A percentile compares a stretch with the other conserved stretches of the same genome.
Evolutionary conservation across 2,329 filamentous ascomycete species (phyloP).

Genomic region (Ophiostoma sp.): DNA sequence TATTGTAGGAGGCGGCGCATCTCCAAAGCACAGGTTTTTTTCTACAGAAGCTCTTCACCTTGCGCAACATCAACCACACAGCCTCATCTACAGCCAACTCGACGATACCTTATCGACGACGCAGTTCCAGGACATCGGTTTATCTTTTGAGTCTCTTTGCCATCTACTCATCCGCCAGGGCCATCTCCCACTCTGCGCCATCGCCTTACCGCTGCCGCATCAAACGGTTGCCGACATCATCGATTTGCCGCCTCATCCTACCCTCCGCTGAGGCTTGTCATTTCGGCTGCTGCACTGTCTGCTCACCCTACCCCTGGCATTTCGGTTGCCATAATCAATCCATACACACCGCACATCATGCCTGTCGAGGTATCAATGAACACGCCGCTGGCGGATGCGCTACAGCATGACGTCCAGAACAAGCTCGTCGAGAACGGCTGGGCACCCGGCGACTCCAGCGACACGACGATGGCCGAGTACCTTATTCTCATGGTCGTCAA

Average conservation of each 20-base stretch:
- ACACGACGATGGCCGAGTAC: constrained; percentile 86
- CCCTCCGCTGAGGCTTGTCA: background rate
- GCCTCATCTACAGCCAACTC: background rate
- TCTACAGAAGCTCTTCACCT: constrained; percentile 10
- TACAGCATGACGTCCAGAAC: constrained; percentile 76
- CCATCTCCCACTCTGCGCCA: background rate
- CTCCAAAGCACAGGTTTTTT: constrained; percentile 14
- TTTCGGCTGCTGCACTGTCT: background rate
- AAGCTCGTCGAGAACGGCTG: constrained; percentile 92
- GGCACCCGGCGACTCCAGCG: constrained; percentile 71
- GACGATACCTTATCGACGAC: background rate
- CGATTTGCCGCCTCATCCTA: background rate
- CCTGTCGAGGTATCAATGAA: constrained; percentile 69
- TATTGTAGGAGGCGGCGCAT: constrained; percentile 19
- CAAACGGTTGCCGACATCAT: background rate
- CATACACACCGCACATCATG: constrained; percentile 48
- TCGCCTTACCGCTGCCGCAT: background rate
- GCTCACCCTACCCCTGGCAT: constrained; percentile 1
- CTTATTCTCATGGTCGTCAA: constrained; percentile 96
- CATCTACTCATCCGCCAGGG: background rate
- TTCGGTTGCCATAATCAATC: background rate
- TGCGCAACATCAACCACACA: background rate
- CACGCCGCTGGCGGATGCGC: constrained; percentile 76
- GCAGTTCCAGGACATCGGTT: background rate
- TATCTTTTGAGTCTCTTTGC: background rate